Base-by-base conservation (phyloP, 768 basidiomycete species). In the Leccinum imitatum region DNA sequence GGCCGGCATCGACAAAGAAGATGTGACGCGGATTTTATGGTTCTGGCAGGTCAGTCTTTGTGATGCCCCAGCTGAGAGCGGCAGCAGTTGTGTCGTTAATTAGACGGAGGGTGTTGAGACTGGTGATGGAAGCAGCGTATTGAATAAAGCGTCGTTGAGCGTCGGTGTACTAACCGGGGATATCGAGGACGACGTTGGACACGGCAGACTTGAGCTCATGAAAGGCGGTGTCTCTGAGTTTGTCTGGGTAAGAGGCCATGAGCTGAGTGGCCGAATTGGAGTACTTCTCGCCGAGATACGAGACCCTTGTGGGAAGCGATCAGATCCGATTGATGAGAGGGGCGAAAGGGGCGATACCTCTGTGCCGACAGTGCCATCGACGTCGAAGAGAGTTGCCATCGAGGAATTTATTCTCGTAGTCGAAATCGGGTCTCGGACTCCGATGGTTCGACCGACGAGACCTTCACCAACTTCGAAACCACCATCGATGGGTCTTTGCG, bases 61-160 rank as follows among this genome's bases (percentile, higher is more conserved):
- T 99, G 82, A 98, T 98, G 66, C 97, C 97, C 78, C 95, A 99
- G 56, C 93, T 94, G 73, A 99, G 89, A 44, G 97, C 97, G 58
- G 89, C 84, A 55, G 96, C 97, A 63, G 96, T 98, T 58, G 90
- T 88, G 74, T 98, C 96, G 79, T 98, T 98, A 80, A 98, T 93
- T 75, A 99, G 83, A 54, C 95, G 91, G 61, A 98, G 91, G 63
- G 86, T 78, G 76, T 94, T 97, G 63, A 98, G 84, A 59, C 90
- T 87, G 57, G 92, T 93, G 68, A 99, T 93, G 60, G 84, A 70
- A 47, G 94, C 94, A 33, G 97, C 94, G 68, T 95, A 93, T 59
- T 94, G 82, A 62, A 96, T 71, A 0, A 95, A 95, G 35, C 7
- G 27, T 27, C 95, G 85, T 74, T 99, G 97, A 55, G 87, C 76